A percentile compares a stretch with the other conserved stretches of the same genome.
These are phyloP conservation scores for Psilocybe mexicana DNA, from an alignment of 1,284 basidiomycete species.

Conservation along the genomic window DNA sequence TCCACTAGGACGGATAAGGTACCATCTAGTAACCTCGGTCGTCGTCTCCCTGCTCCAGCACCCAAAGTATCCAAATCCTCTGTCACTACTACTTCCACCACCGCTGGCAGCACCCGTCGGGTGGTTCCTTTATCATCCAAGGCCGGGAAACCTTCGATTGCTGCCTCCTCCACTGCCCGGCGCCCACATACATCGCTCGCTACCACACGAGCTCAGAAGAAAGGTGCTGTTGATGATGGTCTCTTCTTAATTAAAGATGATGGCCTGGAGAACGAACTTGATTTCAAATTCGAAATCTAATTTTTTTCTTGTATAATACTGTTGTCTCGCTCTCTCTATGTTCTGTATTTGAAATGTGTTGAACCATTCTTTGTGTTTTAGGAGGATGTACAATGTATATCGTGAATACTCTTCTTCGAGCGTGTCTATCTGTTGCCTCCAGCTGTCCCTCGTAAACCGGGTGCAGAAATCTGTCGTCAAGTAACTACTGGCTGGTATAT, in stretches of 20 bases:
- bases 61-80: not conserved
- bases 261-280: constrained; percentile 7
- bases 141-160: not conserved
- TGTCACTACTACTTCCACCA: not conserved
- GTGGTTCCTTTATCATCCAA: too few relatives aligned
- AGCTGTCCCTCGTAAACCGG: too few relatives aligned
- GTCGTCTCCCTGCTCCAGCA: not conserved
- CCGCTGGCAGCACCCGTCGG: not conserved
- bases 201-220: not conserved
- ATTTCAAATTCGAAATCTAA: constrained; percentile 15
- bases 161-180: not conserved
- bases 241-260: constrained; percentile 3
- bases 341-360: too few relatives aligned
- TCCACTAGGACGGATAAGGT: not conserved
- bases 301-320: not conserved
- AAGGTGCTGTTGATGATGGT: not conserved
- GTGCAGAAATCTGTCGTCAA: too few relatives aligned
- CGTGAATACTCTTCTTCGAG: too few relatives aligned
- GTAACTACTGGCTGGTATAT: too few relatives aligned
- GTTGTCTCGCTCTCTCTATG: too few relatives aligned
- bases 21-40: not conserved
- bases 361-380: too few relatives aligned
- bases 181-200: constrained; percentile 18
- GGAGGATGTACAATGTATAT: too few relatives aligned
- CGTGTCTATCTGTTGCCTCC: too few relatives aligned